Evolutionary conservation across 2,329 filamentous ascomycete genomes (phyloP), one percentile per base, ranked within the genome.

Genomic region (Clonostachys rhizophaga): DNA sequence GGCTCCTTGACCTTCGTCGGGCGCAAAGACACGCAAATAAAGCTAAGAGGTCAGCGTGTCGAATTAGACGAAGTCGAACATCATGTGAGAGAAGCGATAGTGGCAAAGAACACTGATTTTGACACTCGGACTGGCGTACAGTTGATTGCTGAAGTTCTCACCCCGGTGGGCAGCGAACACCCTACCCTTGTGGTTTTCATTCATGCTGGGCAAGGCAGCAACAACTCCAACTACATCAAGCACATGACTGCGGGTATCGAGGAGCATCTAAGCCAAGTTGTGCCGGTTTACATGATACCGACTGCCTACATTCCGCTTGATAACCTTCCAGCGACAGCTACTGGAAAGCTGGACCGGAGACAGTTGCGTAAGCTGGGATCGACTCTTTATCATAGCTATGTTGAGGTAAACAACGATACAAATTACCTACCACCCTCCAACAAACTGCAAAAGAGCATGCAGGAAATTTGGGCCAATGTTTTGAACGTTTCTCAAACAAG

Each of bases 41-140:
- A 46, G 14, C 33, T 42, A 33, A 20, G 34, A 4, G 40, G n/a
- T 34, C 44, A 47, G 20, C 24, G 43, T 14, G 43, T 44, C 8
- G 43, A 44, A 10, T 16, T 44, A 10, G 43, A 34, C 14, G 43
- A 44, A 16, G 34, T 44, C 18, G 43, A 44, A 14, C 40, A 44
- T 54, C 34, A 45, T 59, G 14, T 33, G 69, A 20, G 62, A 56
- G 16, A 53, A 55, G 6, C 58, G 59, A 14, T 69, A 57, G 9
- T 10, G 9, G 24, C 24, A 10, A 47, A 47, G 20, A 46, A 51
- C 30, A 24, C 36, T 5, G n/a, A 45, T n/a, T 40, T 50, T 4
- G 17, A n/a, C 17, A 43, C 43, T 16, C 8, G 12, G 36, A 8
- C 36, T 18, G 36, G 77, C 76, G 34, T 67, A 79, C 30, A 76